Percentiles rank a stretch among this genome's conserved stretches.
phyloP scores from a whole-genome alignment of 768 basidiomycete species.

The Lactarius quietus region DNA sequence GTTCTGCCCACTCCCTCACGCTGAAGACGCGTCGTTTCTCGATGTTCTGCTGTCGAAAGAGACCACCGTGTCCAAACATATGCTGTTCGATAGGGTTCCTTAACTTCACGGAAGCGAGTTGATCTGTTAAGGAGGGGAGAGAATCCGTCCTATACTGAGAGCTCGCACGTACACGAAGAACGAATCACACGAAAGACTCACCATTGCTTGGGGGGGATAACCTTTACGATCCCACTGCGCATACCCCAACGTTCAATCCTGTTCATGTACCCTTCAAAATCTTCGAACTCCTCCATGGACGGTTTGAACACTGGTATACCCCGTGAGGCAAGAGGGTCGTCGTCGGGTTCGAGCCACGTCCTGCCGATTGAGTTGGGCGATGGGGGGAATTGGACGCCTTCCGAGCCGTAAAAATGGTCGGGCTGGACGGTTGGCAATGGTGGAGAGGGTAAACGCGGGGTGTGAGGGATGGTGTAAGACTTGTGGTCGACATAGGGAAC shows the following conservation, averaged over 20 bases:
- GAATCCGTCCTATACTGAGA: constrained; percentile 54
- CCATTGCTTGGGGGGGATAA: constrained; percentile 96
- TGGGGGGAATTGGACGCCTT: constrained; percentile 43
- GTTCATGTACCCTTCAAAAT: constrained; percentile 90
- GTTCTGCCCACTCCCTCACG: constrained; percentile 83
- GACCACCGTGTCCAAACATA: constrained; percentile 81
- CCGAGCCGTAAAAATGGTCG: constrained; percentile 77
- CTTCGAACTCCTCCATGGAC: constrained; percentile 83
- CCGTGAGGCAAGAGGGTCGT: constrained; percentile 75
- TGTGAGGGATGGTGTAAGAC: constrained; percentile 35
- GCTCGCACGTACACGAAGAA: constrained; percentile 27
- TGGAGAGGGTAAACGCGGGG: constrained; percentile 49
- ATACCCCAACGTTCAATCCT: constrained; percentile 87
- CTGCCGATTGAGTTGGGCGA: constrained; percentile 63
- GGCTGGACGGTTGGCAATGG: constrained; percentile 55
- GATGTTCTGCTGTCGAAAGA: constrained; percentile 88
- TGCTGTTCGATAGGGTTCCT: constrained; percentile 91
- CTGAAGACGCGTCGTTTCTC: constrained; percentile 83
- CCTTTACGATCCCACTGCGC: constrained; percentile 90
- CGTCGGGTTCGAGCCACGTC: constrained; percentile 69
- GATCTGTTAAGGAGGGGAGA: constrained; percentile 67
- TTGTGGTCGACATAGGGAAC: constrained; percentile 23
- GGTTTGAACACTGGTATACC: constrained; percentile 98
- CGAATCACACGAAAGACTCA: constrained; percentile 37
- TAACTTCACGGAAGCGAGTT: constrained; percentile 73